phyloP scores from a whole-genome alignment of 306 rosid genomes.

The Cyclanthera cordifolia region DNA sequence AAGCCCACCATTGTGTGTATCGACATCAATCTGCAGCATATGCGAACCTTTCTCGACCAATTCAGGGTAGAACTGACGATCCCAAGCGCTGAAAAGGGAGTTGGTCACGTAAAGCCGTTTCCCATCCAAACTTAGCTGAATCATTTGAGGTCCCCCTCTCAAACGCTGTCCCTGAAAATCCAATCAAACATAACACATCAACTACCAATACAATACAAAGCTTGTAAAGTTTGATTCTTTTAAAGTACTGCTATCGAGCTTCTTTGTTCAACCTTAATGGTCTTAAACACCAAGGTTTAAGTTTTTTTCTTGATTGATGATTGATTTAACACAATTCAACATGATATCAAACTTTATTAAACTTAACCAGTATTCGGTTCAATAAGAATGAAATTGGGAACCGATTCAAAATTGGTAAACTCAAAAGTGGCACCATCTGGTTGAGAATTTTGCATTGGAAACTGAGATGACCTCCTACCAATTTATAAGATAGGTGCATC shows the following conservation, averaged over 20 bases:
- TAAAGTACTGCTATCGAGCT: no score
- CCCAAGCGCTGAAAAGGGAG: constrained; percentile 83
- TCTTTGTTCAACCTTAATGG: neutral
- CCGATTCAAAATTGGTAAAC: no score
- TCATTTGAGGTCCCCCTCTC: constrained; percentile 93
- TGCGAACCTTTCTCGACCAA: constrained; percentile 67
- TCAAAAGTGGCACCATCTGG: no score
- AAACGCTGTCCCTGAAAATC: constrained; percentile 49
- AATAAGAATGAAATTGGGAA: no score
- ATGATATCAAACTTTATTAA: no score
- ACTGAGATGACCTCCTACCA: no score
- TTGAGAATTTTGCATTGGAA: no score
- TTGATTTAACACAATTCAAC: no score
- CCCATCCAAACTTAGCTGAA: constrained; percentile 83
- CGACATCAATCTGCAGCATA: constrained; percentile 76
- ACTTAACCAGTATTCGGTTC: no score
- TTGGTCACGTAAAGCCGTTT: constrained; percentile 78
- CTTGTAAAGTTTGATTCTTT: neutral
- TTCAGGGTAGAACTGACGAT: constrained; percentile 68
- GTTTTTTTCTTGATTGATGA: no score
- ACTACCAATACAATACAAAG: neutral
- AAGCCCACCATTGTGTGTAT: constrained; percentile 65
- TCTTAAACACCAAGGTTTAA: neutral
- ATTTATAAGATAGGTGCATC: no score
- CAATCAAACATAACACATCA: neutral